Base-by-base conservation (phyloP, 345 rosid genomes). In the Corchorus olitorius region DNA sequence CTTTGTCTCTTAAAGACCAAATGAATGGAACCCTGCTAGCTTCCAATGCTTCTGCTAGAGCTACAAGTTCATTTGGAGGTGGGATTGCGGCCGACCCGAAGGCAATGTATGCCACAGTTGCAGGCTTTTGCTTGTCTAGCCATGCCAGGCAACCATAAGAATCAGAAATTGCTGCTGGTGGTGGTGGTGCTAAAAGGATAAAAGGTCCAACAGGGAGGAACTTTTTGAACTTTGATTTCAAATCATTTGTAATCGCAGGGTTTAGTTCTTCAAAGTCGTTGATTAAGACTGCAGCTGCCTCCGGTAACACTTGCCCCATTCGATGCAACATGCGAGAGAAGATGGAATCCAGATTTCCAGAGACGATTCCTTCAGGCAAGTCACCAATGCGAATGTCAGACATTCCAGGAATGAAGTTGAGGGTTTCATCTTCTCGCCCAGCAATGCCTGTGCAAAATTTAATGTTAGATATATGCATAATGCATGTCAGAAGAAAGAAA, bases 211-310 rank as follows among this genome's bases (percentile, higher is more conserved):
- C 65, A 62, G 63, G 80, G 8, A 87, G 81, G 72, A 83, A 77
- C 35, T 70, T 67, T 13, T 82, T 81, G 60, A 81, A 41, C 66
- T 75, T 86, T 12, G 79, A 80, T 41, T 56, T 80, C 35, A 91
- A 83, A 81, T 84, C 83, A 16, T 74, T 4, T 13, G 81, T 74
- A 12, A 85, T 65, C 10, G 45, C 41, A 17, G 85, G 86, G 53
- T 86, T 87, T 6, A 93, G 76, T 7, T 91, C 90, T 34, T 79
- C 77, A n/a, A 77, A 91, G 35, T 84, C 88, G 45, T 86, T 91
- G 60, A 88, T 15, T 68, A 82, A 79, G 11, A 88, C 78, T 0
- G 85, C 83, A 17, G 72, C 37, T 3, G 88, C 93, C 66, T 82
- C 72, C 3, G 88, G 91, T 34, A 90, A 67, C 19, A 81, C 79